Base-by-base conservation (phyloP, 306 rosid genomes). In the Neltuma alba region DNA sequence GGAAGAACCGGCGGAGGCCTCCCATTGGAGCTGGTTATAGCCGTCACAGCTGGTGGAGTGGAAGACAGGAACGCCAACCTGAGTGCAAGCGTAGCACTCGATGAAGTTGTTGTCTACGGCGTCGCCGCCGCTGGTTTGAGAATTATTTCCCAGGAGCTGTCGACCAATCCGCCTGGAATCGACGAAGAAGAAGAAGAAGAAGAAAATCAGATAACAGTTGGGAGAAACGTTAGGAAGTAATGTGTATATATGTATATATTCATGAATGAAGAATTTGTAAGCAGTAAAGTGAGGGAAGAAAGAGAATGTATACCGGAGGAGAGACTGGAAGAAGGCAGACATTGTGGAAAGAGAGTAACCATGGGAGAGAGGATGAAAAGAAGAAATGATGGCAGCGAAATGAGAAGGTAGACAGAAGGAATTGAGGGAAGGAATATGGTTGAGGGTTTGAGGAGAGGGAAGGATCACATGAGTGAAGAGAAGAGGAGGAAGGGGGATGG, bases 31-130 rank as follows among this genome's bases (percentile, higher is more conserved):
- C 50, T 88, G 97, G 60, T 91, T 88, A 13, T 77, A 83, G 2
- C 82, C 50, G 66, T 91, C 98, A 45, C 98, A 95, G 81, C 94
- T 91, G n/a, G 99, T 95, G 76, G 99, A 95, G 86, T 95, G 99
- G 72, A 95, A 95, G 33, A 74, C 91, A 0, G 99, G 99, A 3
- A 89, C 92, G 3, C 99, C 99, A 2, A 79, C 89, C 38, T 89
- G 97, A 2, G 99, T 95, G 84, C 99, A 95, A 0, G 99, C 99
- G 52, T 92, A 91, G 83, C 99, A 95, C 76, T 95, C 98, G 58
- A 87, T 86, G 10, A 80, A n/a, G 60, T 7, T 67, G 25, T 88
- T 86, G 3, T 83, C 89, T 9, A 18, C 55, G 0, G 11, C 23
- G 50, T 31, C 64, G 25, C 34, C n/a, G 4, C 30, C 5, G 13